Percentiles rank a stretch among this genome's conserved stretches.
phyloP scores from a whole-genome alignment of 306 rosid species.

The Carpinus viminea region DNA sequence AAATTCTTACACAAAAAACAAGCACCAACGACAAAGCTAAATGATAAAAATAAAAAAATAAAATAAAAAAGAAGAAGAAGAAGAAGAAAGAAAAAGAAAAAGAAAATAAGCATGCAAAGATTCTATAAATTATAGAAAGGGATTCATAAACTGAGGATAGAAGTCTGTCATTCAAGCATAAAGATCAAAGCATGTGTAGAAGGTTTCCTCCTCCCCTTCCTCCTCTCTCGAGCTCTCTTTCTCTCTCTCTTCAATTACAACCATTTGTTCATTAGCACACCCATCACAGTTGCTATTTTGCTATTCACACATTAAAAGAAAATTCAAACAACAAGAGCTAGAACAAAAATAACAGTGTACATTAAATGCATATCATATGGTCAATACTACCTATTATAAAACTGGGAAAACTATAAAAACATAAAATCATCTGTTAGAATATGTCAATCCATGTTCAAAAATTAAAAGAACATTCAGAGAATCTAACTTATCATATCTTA shows the following conservation, averaged over 20 bases:
- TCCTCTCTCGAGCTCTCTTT: background rate
- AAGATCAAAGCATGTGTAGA: background rate
- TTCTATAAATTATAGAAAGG: background rate
- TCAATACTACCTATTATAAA: background rate
- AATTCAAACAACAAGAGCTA: background rate
- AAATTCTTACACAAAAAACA: background rate
- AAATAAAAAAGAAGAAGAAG: too few species aligned
- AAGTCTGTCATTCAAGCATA: background rate
- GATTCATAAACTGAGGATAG: background rate
- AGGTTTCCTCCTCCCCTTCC: background rate
- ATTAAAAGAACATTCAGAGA: too few species aligned
- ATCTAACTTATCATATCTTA: too few species aligned
- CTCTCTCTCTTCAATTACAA: background rate
- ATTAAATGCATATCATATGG: background rate
- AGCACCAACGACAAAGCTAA: background rate
- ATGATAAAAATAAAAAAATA: too few species aligned
- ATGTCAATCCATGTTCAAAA: too few species aligned
- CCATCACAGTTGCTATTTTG: background rate
- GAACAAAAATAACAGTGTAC: background rate
- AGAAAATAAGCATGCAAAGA: background rate
- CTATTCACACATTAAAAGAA: background rate
- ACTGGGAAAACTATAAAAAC: conserved; percentile 19
- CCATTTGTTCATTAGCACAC: background rate
- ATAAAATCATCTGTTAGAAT: too few species aligned
- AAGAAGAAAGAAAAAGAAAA: too few species aligned